Percentiles rank a stretch among this genome's conserved stretches.
Conservation (phyloP, 768 basidiomycete genomes). For the Pisolithus albus region DNA sequence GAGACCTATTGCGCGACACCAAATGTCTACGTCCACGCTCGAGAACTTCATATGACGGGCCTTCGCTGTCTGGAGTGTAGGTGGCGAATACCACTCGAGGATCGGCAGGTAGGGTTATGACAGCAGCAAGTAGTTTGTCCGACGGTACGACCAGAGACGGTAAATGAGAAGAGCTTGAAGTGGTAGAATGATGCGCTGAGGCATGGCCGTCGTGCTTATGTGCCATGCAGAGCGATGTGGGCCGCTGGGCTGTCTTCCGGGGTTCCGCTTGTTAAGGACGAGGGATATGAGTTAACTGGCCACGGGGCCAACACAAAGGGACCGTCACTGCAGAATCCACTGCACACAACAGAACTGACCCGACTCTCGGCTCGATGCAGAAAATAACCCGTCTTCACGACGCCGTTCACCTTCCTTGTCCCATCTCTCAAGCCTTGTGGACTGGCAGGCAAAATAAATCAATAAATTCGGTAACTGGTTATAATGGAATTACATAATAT, state of each 20-base stretch:
- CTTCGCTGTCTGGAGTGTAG: slow-evolving; percentile 30
- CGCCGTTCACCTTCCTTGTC: background rate
- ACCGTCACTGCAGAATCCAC: background rate
- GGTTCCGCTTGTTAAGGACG: background rate
- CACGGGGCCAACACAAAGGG: background rate
- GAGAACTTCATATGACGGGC: slow-evolving; percentile 34
- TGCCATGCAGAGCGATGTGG: slow-evolving; percentile 19
- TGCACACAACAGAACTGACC: background rate
- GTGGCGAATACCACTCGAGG: slow-evolving; percentile 41
- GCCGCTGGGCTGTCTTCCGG: background rate
- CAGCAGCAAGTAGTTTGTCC: slow-evolving; percentile 40
- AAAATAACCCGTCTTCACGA: background rate
- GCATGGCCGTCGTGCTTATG: slow-evolving; percentile 19
- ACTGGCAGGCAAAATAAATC: background rate
- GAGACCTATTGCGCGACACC: slow-evolving; percentile 31
- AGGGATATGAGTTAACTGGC: background rate
- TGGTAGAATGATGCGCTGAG: slow-evolving; percentile 8
- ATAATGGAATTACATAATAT: slow-evolving; percentile 22
- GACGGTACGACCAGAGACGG: slow-evolving; percentile 29
- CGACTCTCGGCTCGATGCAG: too few species aligned
- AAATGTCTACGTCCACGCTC: slow-evolving; percentile 52
- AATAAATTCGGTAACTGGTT: too few species aligned
- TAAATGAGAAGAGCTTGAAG: slow-evolving; percentile 11
- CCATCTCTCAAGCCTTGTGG: background rate
- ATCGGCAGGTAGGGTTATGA: slow-evolving; percentile 38